These are phyloP conservation scores for Phaeosphaeria sp. DNA, from an alignment of 2,329 filamentous ascomycete genomes.

Conservation along the genomic window DNA sequence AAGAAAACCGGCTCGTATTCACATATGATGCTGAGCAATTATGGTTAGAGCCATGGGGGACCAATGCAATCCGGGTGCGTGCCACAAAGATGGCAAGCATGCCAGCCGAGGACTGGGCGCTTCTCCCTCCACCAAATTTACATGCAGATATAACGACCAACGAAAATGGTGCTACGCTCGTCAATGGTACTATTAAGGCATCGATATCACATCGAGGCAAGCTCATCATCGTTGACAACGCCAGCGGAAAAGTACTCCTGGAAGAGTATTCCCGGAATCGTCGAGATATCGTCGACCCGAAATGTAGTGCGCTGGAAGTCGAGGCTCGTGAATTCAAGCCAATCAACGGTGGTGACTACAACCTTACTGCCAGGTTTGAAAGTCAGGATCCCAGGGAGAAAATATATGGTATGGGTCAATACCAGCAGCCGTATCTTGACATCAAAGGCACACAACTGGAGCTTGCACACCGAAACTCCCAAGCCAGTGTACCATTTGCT, in stretches of 20 bases:
- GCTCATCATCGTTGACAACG: slow-evolving; percentile 54
- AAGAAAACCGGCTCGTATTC: slow-evolving; percentile 56
- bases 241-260: slow-evolving; percentile 52
- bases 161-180: slow-evolving; percentile 49
- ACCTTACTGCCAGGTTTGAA: slow-evolving; percentile 66
- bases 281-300: slow-evolving; percentile 61
- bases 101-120: slow-evolving; percentile 37
- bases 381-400: slow-evolving; percentile 62
- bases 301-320: slow-evolving; percentile 64
- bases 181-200: slow-evolving; percentile 59
- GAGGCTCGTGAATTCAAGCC: slow-evolving; percentile 66
- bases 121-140: slow-evolving; percentile 13
- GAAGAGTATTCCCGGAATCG: slow-evolving; percentile 63
- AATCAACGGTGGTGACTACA: slow-evolving; percentile 60
- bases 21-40: slow-evolving; percentile 60
- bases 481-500: slow-evolving; percentile 69
- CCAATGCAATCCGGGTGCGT: slow-evolving; percentile 57
- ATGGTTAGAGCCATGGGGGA: slow-evolving; percentile 59
- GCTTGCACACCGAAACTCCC: slow-evolving; percentile 70
- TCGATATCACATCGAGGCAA: slow-evolving; percentile 58
- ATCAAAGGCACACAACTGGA: slow-evolving; percentile 69
- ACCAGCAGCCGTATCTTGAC: slow-evolving; percentile 69
- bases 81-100: slow-evolving; percentile 50
- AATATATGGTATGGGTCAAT: slow-evolving; percentile 74
- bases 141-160: slow-evolving; percentile 15